Base-by-base conservation (phyloP, 768 basidiomycete species). In the Nidularia sp. region DNA sequence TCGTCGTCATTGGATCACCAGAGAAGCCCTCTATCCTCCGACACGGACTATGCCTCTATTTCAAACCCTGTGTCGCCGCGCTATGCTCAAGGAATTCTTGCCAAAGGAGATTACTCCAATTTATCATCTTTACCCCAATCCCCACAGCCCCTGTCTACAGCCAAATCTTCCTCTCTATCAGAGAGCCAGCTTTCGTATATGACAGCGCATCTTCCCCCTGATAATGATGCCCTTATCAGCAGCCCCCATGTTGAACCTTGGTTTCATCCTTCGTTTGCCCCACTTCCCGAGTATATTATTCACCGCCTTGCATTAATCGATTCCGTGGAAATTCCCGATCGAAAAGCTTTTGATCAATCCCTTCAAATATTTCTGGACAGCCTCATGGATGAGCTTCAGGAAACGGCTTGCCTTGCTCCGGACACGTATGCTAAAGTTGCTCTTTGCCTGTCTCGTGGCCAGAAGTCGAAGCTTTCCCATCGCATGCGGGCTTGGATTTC, bases 281-380 rank as follows among this genome's bases (percentile, higher is more conserved):
- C 84, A 2, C 79, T 88, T 47, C 86, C 85, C 2, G 71, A 79
- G 46, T 62, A 68, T 55, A 72, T 89, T 53, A 59, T 78, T 57
- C 68, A 85, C 63, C 66, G 79, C 58, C 75, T 94, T 60, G 66
- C 65, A 46, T 71, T 70, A 25, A 70, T 83, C 43, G 78, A 76
- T 58, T 72, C 77, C 18, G 71, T 75, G 39, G 84, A 86, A 58
- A 81, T 87, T 77, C 86, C 86, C 3, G 70, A 67, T 44, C 74
- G 83, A 35, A 68, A 69, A 25, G 69, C 69, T 13, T 87, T 82
- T 54, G 79, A 86, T 42, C 76, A 75, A 41, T 62, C 66, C 3
- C 66, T 88, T 39, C 56, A 64, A 22, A 63, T 68, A 6, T 85
- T 88, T 63, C 57, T 83, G 42, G 66, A 67, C 48, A 72, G 71